Evolutionary conservation across 176 grass and related monocot genomes (phyloP), one percentile per base, ranked within the genome.

Genomic region (Musa itinerans): DNA sequence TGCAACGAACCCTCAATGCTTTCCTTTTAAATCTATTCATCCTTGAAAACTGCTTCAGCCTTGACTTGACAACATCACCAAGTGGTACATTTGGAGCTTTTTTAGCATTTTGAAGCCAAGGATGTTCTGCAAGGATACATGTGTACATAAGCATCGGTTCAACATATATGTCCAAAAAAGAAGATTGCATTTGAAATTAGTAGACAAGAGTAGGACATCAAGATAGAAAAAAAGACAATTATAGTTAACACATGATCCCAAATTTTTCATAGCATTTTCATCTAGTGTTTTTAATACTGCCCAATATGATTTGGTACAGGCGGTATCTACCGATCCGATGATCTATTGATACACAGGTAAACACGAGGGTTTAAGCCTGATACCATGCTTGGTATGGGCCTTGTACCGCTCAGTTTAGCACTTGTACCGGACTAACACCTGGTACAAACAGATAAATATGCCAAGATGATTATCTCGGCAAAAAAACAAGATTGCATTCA

Each of bases 21-120:
- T 91, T 99, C 84, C 95, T 94, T 87, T 99, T 99, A 78, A 99
- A 99, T 86, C 91, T 85, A 79, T 99, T 99, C 95, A 99, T 99
- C 68, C 95, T 90, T 76, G 91, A 99, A 83, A 99, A 99, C 73
- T 99, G 95, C 87, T 99, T 99, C 62, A 99, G 95, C 78, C 95
- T 94, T 55, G 88, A 99, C 78, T 99, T 99, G 63, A 99, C 95
- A 72, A 99, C 90, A 87, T 99, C 95, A 71, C 95, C 95, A 88
- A 99, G 95, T 73, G 90, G 95, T 81, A 99, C 88, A 83, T 99
- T 99, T 76, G 95, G 84, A 79, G 95, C 95, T 85, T 99, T 94
- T 84, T 99, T 99, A 34, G 95, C 90, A 82, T 99, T 99, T 85
- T 92, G 95, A 85, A 99, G 88, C 95, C 95, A 99, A 57, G 81